phyloP scores from a whole-genome alignment of 2,329 filamentous ascomycete species.

The Chaetomium sp. region DNA sequence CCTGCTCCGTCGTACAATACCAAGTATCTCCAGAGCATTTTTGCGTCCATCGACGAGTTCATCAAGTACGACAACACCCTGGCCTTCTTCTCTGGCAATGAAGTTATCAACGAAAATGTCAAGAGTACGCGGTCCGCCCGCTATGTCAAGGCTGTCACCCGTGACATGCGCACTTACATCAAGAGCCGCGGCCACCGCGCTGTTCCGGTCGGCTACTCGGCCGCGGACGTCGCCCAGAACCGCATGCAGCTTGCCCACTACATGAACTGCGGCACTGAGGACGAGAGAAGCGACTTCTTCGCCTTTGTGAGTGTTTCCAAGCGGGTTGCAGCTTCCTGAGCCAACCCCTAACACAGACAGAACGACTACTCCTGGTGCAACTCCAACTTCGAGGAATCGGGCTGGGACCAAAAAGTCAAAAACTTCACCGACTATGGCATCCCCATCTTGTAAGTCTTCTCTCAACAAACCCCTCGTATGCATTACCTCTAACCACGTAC shows the following conservation, averaged over 20 bases:
- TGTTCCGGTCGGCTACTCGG: slow-evolving; percentile 73
- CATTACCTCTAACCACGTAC: background rate
- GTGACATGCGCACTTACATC: slow-evolving; percentile 75
- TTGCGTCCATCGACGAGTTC: slow-evolving; percentile 86
- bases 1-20: slow-evolving; percentile 81
- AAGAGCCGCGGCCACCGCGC: slow-evolving; percentile 61
- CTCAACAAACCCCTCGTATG: background rate
- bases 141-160: slow-evolving; percentile 77
- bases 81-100: slow-evolving; percentile 82
- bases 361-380: slow-evolving; percentile 91
- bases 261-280: slow-evolving; percentile 89
- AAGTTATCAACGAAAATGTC: slow-evolving; percentile 71
- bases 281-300: slow-evolving; percentile 86
- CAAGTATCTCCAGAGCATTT: slow-evolving; percentile 80
- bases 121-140: slow-evolving; percentile 66
- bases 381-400: slow-evolving; percentile 68
- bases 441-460: slow-evolving; percentile 66
- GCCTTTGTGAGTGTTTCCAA: slow-evolving; percentile 58
- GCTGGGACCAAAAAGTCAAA: slow-evolving; percentile 86
- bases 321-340: too few relatives aligned
- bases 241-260: slow-evolving; percentile 84
- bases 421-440: slow-evolving; percentile 85
- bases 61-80: slow-evolving; percentile 82
- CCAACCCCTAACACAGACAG: slow-evolving; percentile 33
- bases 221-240: slow-evolving; percentile 82